phyloP scores from a whole-genome alignment of 164 flowering plant species.

The Cinnamomum chago region DNA sequence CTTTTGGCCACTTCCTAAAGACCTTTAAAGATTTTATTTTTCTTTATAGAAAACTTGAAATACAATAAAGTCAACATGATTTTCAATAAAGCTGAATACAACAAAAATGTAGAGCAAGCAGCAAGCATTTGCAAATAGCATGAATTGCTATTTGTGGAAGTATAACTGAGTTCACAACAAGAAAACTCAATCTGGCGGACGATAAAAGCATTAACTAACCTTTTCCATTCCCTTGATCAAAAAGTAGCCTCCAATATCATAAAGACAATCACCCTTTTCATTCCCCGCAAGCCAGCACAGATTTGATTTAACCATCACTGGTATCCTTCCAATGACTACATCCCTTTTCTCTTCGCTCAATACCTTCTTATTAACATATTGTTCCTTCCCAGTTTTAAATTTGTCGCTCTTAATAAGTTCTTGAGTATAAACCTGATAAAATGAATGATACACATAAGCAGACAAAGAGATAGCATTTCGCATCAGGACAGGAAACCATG shows the following conservation, averaged over 20 bases:
- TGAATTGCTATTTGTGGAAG: no score
- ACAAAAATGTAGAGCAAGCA: neutral
- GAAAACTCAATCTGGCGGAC: no score
- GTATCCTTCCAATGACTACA: slow-evolving; percentile 64
- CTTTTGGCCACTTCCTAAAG: neutral
- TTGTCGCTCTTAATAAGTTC: slow-evolving; percentile 59
- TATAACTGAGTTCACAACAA: no score
- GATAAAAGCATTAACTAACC: slow-evolving; percentile 30
- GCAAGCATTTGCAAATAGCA: neutral
- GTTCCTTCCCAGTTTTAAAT: slow-evolving; percentile 76
- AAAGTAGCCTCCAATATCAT: slow-evolving; percentile 92
- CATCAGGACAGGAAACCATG: neutral
- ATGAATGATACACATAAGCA: slow-evolving; percentile 1
- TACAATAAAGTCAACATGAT: neutral
- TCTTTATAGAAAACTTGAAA: neutral
- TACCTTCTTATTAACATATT: slow-evolving; percentile 35
- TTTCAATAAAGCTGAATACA: neutral
- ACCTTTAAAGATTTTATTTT: neutral
- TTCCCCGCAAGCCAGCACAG: slow-evolving; percentile 66
- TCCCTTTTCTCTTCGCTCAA: slow-evolving; percentile 34
- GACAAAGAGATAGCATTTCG: neutral
- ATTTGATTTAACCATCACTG: slow-evolving; percentile 92
- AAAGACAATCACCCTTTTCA: slow-evolving; percentile 71
- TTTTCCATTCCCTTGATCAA: slow-evolving; percentile 90
- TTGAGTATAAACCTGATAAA: slow-evolving; percentile 56